phyloP scores from a whole-genome alignment of 1,139 yeast species.

The Hyphopichia buzzinii region DNA sequence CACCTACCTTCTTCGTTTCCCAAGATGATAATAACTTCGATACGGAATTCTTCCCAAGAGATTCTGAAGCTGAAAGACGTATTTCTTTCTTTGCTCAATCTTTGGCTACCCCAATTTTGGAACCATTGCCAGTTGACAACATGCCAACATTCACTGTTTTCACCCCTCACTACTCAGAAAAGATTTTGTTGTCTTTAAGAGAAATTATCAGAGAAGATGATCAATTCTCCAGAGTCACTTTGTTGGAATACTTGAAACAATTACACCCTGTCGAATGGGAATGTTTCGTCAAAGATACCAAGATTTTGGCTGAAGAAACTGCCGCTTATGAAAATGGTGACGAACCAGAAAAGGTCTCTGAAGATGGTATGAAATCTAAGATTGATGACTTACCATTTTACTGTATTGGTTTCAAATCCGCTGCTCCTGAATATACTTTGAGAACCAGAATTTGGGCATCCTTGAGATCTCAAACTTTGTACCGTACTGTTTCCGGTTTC shows the following conservation, averaged over 20 bases:
- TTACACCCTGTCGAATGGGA: constrained; percentile 99
- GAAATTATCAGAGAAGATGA: constrained; percentile 99
- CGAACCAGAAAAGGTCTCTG: constrained; percentile 57
- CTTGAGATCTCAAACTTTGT: constrained; percentile 93
- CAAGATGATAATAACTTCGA: constrained; percentile 96
- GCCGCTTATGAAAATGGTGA: constrained; percentile 79
- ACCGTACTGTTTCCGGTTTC: constrained; percentile 98
- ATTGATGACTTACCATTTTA: constrained; percentile 97
- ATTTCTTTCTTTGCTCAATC: constrained; percentile 98
- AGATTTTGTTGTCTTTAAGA: constrained; percentile 88
- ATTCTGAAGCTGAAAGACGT: constrained; percentile 99
- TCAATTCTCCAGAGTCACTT: constrained; percentile 94
- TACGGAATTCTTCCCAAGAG: constrained; percentile 92
- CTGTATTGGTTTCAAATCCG: constrained; percentile 98
- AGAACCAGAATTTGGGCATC: constrained; percentile 99
- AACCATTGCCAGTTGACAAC: constrained; percentile 97
- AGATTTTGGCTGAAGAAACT: constrained; percentile 96
- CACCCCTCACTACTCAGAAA: constrained; percentile 97
- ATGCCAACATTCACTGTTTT: constrained; percentile 98
- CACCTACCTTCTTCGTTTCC: constrained; percentile 96
- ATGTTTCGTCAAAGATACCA: constrained; percentile 97
- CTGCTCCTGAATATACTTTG: constrained; percentile 97
- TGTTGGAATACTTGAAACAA: constrained; percentile 94
- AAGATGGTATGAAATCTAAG: constrained; percentile 78
- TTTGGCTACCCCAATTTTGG: constrained; percentile 96